Conservation (phyloP, 2,329 filamentous ascomycete species). For the Alternaria dauci region DNA sequence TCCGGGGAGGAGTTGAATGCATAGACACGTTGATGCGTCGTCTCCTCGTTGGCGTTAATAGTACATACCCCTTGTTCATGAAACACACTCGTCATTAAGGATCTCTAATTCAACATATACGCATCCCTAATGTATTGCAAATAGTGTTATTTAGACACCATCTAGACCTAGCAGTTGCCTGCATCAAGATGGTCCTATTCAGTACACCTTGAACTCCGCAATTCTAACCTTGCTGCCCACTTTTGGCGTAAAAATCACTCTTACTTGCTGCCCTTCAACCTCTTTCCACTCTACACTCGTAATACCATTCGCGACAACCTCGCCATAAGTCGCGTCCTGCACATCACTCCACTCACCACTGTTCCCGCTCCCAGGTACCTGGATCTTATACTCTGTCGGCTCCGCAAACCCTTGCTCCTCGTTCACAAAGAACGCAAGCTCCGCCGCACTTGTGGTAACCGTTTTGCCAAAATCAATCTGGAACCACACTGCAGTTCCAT, state of each 20-base stretch:
- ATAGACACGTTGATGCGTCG: neutral
- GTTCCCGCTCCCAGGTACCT: constrained; percentile 27
- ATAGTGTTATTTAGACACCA: neutral
- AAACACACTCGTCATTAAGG: neutral
- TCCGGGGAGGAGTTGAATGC: constrained; percentile 4
- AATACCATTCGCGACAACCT: constrained; percentile 49
- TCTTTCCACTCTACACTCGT: constrained; percentile 45
- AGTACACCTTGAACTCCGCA: constrained; percentile 53
- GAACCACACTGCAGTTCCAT: constrained; percentile 48
- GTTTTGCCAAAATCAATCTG: constrained; percentile 48
- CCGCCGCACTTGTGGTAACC: constrained; percentile 42
- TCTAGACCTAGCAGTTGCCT: neutral
- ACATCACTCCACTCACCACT: constrained; percentile 42
- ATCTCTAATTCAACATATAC: neutral
- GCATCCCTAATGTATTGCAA: neutral
- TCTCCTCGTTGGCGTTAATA: neutral
- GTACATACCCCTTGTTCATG: neutral
- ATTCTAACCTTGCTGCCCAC: constrained; percentile 45
- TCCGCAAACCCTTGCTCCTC: constrained; percentile 38
- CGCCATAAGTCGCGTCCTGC: constrained; percentile 26
- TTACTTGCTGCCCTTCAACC: constrained; percentile 36
- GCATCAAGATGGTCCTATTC: neutral
- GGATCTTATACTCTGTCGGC: constrained; percentile 42
- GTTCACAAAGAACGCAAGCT: constrained; percentile 51
- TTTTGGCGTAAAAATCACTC: constrained; percentile 46